Percentiles rank a stretch among this genome's conserved stretches.
Conservation (phyloP, 306 rosid species). For the Prunus armeniaca region DNA sequence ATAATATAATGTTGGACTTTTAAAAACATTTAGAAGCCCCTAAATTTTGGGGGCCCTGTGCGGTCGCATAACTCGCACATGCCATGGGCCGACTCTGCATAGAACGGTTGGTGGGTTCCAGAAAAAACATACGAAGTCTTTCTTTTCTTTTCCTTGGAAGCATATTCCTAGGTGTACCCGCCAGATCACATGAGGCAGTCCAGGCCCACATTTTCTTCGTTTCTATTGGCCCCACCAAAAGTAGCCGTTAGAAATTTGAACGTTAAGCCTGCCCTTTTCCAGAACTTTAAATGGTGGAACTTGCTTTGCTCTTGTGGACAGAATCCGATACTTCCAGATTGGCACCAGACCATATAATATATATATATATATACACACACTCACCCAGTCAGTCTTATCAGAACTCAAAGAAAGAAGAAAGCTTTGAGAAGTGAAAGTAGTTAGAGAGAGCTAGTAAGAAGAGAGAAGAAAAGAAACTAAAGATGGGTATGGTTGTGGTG, state of each 20-base stretch:
- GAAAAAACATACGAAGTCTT: too few species aligned
- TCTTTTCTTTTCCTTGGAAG: not conserved
- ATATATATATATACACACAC: not conserved
- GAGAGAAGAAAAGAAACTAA: not conserved
- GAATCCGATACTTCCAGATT: conserved; percentile 19
- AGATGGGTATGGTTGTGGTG: conserved; percentile 90
- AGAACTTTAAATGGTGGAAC: not conserved
- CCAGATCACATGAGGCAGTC: not conserved
- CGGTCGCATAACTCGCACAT: too few species aligned
- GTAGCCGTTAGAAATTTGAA: conserved; percentile 44
- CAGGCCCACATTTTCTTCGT: not conserved
- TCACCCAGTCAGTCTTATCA: not conserved
- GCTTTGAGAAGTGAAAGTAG: not conserved
- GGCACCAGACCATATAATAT: not conserved
- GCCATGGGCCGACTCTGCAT: not conserved
- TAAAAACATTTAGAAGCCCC: too few species aligned
- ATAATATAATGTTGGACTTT: too few species aligned
- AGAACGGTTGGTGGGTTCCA: not conserved
- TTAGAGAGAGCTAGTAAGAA: not conserved
- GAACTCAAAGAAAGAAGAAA: not conserved
- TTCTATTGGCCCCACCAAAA: conserved; percentile 21
- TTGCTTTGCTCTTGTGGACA: conserved; percentile 12
- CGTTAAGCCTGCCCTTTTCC: conserved; percentile 26
- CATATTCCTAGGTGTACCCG: not conserved
- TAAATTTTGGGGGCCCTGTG: too few species aligned